Base-by-base conservation (phyloP, 2,329 filamentous ascomycete genomes). In the Fusarium succisae region DNA sequence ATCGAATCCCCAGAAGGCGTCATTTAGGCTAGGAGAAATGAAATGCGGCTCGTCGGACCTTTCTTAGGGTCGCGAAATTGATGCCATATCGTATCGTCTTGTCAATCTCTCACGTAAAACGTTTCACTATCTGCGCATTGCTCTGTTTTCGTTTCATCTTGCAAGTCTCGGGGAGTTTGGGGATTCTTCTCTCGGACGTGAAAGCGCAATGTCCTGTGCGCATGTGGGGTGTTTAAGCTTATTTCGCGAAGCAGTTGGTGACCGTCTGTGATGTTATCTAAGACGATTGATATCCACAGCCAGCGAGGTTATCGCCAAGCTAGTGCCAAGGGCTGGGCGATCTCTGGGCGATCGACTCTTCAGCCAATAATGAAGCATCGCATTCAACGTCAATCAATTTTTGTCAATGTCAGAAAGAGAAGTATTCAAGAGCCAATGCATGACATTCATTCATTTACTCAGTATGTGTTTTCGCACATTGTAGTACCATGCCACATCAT, bases 281-380 rank as follows among this genome's bases (percentile, higher is more conserved):
- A 54, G 24, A 11, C 45, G 8, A 53, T 44, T 37, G 18, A 67
- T 71, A 68, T 51, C 71, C 62, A 64, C 63, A 58, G 50, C 14
- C 35, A 69, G 28, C 26, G 51, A 74, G 30, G 67, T 53, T 62
- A 61, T 74, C 48, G 73, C 66, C 70, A 70, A 76, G 69, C 69
- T 70, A 66, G 57, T 53, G 72, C 72, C 65, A 73, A 75, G 69
- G 48, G 45, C 72, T 75, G 6, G 72, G 72, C 65, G 69, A 75
- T 75, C 72, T 74, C 72, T 74, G 10, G 69, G 69, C 72, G 37
- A 73, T 75, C 50, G 13, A 44, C 13, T 18, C 24, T 28, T 30
- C 35, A 59, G 62, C 73, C 55, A 75, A 73, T 75, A 32, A 24
- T 26, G 4, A 38, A 30, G 51, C 32, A 32, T 17, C 18, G n/a